A percentile compares a stretch with the other conserved stretches of the same genome.
These are phyloP conservation scores for Papiliotrema fonsecae DNA, from an alignment of 1,284 basidiomycete species.

Conservation along the genomic window DNA sequence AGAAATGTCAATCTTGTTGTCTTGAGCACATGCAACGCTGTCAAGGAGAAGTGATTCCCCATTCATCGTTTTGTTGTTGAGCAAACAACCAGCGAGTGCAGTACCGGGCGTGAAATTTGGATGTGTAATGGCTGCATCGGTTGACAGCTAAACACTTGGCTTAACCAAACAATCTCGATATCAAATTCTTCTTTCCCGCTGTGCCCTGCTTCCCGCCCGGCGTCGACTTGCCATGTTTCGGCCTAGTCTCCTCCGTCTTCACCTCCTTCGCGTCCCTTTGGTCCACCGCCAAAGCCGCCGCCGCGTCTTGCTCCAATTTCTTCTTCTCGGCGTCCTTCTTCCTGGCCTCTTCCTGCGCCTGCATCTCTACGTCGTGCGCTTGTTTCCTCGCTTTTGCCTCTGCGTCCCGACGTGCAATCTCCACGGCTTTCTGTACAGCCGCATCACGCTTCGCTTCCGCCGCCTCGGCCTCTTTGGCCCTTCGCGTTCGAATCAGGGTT, in stretches of 20 bases:
- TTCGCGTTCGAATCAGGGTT: not conserved
- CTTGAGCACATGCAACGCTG: too few species aligned
- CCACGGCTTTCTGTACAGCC: too few species aligned
- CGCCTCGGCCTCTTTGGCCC: not conserved
- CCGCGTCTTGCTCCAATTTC: not conserved
- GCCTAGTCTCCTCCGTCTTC: not conserved
- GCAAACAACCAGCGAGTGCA: too few species aligned
- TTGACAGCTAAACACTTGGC: too few species aligned
- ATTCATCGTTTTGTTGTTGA: too few species aligned
- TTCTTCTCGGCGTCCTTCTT: not conserved
- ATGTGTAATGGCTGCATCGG: too few species aligned
- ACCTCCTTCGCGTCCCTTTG: not conserved
- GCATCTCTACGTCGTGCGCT: too few species aligned
- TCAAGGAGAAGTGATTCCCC: too few species aligned
- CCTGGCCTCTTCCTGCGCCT: too few species aligned
- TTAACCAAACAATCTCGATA: not conserved
- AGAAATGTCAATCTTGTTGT: too few species aligned
- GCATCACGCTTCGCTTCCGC: not conserved
- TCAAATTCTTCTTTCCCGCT: not conserved
- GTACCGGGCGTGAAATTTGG: too few species aligned
- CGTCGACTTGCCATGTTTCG: not conserved
- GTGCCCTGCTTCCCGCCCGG: not conserved
- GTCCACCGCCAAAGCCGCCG: not conserved
- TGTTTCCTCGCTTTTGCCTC: not conserved
- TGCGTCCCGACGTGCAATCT: not conserved